These are phyloP conservation scores for Mycena indigotica DNA, from an alignment of 768 basidiomycete species.

Conservation along the genomic window DNA sequence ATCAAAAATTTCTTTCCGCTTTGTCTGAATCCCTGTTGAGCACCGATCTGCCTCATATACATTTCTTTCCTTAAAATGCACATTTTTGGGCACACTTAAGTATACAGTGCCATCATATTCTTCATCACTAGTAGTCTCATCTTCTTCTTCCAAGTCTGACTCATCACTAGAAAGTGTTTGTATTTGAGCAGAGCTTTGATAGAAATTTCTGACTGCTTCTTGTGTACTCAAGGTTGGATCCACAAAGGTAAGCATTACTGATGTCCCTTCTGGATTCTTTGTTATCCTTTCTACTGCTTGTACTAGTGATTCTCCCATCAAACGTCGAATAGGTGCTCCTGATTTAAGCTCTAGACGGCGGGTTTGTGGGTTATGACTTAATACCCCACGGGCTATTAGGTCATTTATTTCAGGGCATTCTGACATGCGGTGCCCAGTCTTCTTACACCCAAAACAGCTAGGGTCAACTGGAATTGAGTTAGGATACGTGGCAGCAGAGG, in stretches of 20 bases:
- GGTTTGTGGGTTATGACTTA: neutral
- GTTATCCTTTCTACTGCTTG: neutral
- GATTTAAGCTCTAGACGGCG: neutral
- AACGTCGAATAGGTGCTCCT: neutral
- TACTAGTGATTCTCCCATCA: neutral
- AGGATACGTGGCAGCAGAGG: neutral
- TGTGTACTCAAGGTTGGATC: neutral
- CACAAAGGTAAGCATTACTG: neutral
- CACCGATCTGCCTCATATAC: too few species aligned
- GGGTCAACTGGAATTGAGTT: neutral
- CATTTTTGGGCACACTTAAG: too few species aligned
- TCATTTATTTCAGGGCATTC: neutral
- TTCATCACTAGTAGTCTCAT: neutral
- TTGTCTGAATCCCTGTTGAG: too few species aligned
- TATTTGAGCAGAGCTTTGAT: too few species aligned
- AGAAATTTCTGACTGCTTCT: neutral
- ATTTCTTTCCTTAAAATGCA: too few species aligned
- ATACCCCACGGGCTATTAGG: neutral
- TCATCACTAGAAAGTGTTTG: too few species aligned
- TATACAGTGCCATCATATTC: too few species aligned
- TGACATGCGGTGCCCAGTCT: neutral
- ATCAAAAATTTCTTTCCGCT: too few species aligned
- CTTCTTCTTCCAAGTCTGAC: neutral
- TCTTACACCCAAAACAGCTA: neutral
- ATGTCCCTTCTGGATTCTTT: neutral